Evolutionary conservation across 2,329 filamentous ascomycete species (phyloP).

Genomic region (Clathrospora elynae): DNA sequence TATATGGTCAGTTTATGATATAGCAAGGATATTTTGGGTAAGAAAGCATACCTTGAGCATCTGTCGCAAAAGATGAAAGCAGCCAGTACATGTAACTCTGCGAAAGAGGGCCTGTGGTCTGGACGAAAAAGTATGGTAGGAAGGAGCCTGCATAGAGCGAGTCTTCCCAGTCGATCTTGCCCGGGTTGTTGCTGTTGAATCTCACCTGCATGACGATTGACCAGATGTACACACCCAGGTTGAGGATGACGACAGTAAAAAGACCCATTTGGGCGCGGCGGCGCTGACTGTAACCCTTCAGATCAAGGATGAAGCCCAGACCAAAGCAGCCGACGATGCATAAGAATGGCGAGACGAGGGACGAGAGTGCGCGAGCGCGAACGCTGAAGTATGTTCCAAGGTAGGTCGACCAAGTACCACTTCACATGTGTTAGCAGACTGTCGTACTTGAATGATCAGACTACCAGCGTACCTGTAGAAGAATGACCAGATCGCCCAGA

Average conservation of each 20-base stretch:
- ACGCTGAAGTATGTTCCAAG: slow-evolving; percentile 54
- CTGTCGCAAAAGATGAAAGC: slow-evolving; percentile 37
- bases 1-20: slow-evolving; percentile 7
- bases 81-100: slow-evolving; percentile 44
- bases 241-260: slow-evolving; percentile 53
- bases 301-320: slow-evolving; percentile 62
- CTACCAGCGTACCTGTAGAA: slow-evolving; percentile 45
- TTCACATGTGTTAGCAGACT: slow-evolving; percentile 17
- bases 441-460: not conserved
- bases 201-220: slow-evolving; percentile 55
- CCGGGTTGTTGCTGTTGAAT: slow-evolving; percentile 50
- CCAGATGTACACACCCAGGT: slow-evolving; percentile 58
- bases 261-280: slow-evolving; percentile 55
- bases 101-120: slow-evolving; percentile 48
- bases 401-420: slow-evolving; percentile 55
- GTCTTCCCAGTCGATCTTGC: slow-evolving; percentile 56
- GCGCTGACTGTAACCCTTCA: slow-evolving; percentile 67
- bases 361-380: slow-evolving; percentile 53
- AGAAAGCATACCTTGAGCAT: slow-evolving; percentile 26
- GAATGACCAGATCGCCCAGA: slow-evolving; percentile 56
- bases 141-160: slow-evolving; percentile 51
- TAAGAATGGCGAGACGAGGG: slow-evolving; percentile 56
- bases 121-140: slow-evolving; percentile 57
- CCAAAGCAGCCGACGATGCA: slow-evolving; percentile 58
- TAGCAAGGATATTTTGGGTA: not conserved